Conservation (phyloP, 2,329 filamentous ascomycete species). For the Neoascochyta sp. region DNA sequence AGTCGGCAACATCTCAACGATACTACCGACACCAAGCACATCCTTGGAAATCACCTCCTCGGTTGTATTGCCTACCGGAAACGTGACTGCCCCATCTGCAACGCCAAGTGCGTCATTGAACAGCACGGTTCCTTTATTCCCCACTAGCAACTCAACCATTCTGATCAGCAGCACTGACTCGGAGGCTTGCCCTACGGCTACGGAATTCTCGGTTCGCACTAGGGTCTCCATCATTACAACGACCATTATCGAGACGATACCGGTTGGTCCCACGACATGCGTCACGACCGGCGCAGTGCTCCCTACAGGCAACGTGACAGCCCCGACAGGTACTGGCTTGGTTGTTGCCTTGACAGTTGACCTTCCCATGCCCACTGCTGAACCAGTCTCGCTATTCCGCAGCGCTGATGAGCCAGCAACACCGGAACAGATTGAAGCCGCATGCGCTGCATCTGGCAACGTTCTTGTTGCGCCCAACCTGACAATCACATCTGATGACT, state of each 20-base stretch:
- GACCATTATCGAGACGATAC: constrained; percentile 9
- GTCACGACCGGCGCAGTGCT: constrained; percentile 1
- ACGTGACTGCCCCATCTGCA: constrained; percentile 7
- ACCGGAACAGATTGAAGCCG: constrained; percentile 21
- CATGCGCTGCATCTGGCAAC: constrained; percentile 22
- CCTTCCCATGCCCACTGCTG: background rate
- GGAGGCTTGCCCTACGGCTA: constrained; percentile 12
- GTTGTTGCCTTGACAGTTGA: background rate
- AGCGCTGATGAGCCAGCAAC: constrained; percentile 19
- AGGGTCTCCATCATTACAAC: constrained; percentile 11
- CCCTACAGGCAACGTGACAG: constrained; percentile 2
- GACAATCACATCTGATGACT: constrained; percentile 10
- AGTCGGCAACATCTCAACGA: constrained; percentile 3
- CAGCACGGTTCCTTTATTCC: constrained; percentile 7
- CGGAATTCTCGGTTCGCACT: constrained; percentile 9
- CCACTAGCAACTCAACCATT: constrained; percentile 14
- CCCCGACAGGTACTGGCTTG: constrained; percentile 1
- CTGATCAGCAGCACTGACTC: constrained; percentile 12
- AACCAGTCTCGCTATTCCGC: constrained; percentile 7
- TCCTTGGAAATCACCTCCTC: no score
- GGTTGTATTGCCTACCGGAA: constrained; percentile 3
- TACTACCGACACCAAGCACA: constrained; percentile 2
- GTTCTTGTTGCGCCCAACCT: constrained; percentile 28
- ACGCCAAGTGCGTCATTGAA: constrained; percentile 12
- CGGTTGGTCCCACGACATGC: constrained; percentile 4